phyloP scores from a whole-genome alignment of 106 monocot genomes.

The Acorus calamus region DNA sequence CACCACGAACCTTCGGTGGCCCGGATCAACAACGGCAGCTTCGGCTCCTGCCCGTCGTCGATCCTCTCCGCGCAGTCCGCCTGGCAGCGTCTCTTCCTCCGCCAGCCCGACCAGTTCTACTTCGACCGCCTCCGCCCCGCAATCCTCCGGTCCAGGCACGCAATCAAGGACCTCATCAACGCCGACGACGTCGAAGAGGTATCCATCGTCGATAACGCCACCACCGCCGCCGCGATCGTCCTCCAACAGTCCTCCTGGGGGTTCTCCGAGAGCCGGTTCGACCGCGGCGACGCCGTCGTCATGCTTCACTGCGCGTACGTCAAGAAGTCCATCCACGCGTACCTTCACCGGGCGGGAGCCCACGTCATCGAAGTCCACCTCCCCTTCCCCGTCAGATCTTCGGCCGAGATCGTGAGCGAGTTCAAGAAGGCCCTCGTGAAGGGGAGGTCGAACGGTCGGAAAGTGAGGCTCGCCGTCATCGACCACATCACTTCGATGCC shows the following conservation, averaged over 20 bases:
- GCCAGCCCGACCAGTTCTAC: slow-evolving; percentile 27
- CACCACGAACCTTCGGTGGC: slow-evolving; percentile 34
- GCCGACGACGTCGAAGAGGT: slow-evolving; percentile 26
- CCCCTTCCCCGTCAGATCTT: slow-evolving; percentile 23
- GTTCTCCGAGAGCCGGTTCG: slow-evolving; percentile 15
- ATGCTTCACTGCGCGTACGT: slow-evolving; percentile 30
- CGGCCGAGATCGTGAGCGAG: slow-evolving; percentile 21
- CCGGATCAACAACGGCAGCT: slow-evolving; percentile 46
- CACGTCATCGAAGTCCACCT: slow-evolving; percentile 23
- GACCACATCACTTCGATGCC: slow-evolving; percentile 34
- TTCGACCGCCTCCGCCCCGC: slow-evolving; percentile 18
- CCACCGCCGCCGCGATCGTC: slow-evolving; percentile 28
- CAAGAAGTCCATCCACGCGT: slow-evolving; percentile 21
- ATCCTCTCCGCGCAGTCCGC: slow-evolving; percentile 17
- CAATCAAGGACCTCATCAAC: slow-evolving; percentile 18
- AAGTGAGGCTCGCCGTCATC: slow-evolving; percentile 27
- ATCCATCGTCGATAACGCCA: slow-evolving; percentile 29
- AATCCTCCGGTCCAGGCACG: slow-evolving; percentile 12
- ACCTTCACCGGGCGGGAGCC: slow-evolving; percentile 15
- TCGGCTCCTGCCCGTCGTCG: slow-evolving; percentile 36
- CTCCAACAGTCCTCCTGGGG: slow-evolving; percentile 19
- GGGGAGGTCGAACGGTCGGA: slow-evolving; percentile 13
- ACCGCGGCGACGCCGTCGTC: slow-evolving; percentile 18
- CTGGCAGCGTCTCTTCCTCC: slow-evolving; percentile 23
- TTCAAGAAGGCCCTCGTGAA: slow-evolving; percentile 20